Base-by-base conservation (phyloP, 202 grass and related monocot species). In the Carex arenaria region DNA sequence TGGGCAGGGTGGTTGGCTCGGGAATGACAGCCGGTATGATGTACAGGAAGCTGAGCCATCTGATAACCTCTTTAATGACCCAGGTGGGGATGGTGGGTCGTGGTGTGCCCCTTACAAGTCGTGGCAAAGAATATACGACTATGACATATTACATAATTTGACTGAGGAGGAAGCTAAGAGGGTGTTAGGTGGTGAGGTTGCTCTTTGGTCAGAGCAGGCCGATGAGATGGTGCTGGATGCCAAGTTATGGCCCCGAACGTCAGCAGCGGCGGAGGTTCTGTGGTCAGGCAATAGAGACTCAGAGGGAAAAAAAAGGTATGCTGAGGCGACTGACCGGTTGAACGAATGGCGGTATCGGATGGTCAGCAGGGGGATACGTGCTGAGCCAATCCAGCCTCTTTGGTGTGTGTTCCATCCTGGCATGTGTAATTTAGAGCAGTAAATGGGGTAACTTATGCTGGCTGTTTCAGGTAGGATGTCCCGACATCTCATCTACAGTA, bases 11-110 rank as follows among this genome's bases (percentile, higher is more conserved):
- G 92, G 90, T 8, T 98, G 95, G 95, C 36, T 94, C 2, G 89
- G 92, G 65, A 98, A 98, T 82, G 95, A 98, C 90, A 93, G 87
- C 86, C 91, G 91, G 13, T 98, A 98, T 89, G 92, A 98, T 82
- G 86, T 84, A 69, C 95, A 98, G 88, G 93, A 91, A 55, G 84
- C 82, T 51, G 95, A 98, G 82, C 63, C 53, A n/a, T 90, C 90
- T 2, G 23, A 66, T 53, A 47, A 80, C 13, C 88, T 84, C n/a
- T 98, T 95, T 88, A 98, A 98, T 87, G 89, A 95, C 85, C 89
- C 87, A 1, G 95, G 95, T 3, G 95, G 92, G 54, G 88, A 85
- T 61, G 94, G 94, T 19, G 94, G 94, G 59, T 94, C 90, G 1
- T 97, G 94, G 94, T 94, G 94, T 86, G 90, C 92, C 45, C 94